A percentile compares a stretch with the other conserved stretches of the same genome.
Conservation (phyloP, 2,329 filamentous ascomycete genomes). For the Zarea fungicola region DNA sequence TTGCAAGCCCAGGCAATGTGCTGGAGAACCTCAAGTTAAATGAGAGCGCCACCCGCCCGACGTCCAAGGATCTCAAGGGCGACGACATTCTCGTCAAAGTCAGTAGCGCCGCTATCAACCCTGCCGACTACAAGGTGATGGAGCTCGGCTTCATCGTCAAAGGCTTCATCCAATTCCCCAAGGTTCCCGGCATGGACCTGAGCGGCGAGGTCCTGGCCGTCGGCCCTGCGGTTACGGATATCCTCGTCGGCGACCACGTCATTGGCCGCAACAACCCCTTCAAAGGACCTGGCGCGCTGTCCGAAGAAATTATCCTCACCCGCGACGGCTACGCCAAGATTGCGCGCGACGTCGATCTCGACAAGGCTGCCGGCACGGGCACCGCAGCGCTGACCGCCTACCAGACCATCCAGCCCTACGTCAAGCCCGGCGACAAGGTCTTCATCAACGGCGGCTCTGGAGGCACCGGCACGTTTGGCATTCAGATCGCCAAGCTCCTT, state of each 20-base stretch:
- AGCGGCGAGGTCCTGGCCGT: constrained; percentile 41
- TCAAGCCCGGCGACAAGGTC: constrained; percentile 49
- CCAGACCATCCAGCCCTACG: constrained; percentile 41
- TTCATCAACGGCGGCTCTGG: constrained; percentile 64
- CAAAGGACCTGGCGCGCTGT: constrained; percentile 35
- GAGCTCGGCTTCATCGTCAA: constrained; percentile 35
- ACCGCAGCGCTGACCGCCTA: constrained; percentile 45
- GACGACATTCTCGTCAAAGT: constrained; percentile 40
- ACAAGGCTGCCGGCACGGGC: constrained; percentile 38
- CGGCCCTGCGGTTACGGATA: constrained; percentile 23
- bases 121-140: constrained; percentile 45
- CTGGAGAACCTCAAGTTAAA: constrained; percentile 21
- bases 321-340: constrained; percentile 31
- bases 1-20: constrained; percentile 21
- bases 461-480: constrained; percentile 54
- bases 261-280: constrained; percentile 32
- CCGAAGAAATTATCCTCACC: constrained; percentile 35
- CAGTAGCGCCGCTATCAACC: constrained; percentile 39
- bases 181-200: constrained; percentile 46
- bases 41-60: constrained; percentile 17
- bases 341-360: constrained; percentile 33
- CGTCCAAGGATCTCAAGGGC: constrained; percentile 16
- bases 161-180: constrained; percentile 29
- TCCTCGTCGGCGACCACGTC: constrained; percentile 37
- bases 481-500: constrained; percentile 59